Evolutionary conservation across 1,284 basidiomycete species (phyloP), one percentile per base, ranked within the genome.

Genomic region (Singerocomus inundabilis): DNA sequence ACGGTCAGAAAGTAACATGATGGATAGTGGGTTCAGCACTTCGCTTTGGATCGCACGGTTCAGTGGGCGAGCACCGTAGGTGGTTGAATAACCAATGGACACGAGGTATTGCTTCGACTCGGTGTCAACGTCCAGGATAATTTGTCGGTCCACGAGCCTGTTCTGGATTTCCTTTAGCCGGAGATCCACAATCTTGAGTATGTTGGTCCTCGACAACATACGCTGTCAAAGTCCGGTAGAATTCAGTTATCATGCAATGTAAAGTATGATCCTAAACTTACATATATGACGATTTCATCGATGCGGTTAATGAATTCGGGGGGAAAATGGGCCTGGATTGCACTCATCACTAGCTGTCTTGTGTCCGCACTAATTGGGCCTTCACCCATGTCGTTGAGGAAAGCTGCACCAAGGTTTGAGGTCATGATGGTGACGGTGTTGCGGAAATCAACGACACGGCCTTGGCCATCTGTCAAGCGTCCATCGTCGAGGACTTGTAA

Each of bases 401-500:
- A 88, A 18, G 75, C 74, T 3, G 86, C 86, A 39, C 92, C 92
- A 29, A 98, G 79, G 68, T 98, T 98, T 47, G 91, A 93, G 4
- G 94, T 98, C 78, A 97, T 87, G 68, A 95, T 91, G 64, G 98
- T 92, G 61, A 96, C 91, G 1, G 91, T 91, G 65, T 93, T 96
- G 56, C 84, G 75, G 75, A 93, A 89, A 68, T 83, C 79, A 35
- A 91, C 82, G 24, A 88, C 73, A 51, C 87, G 81, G 21, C 89
- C 89, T 68, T 91, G 88, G 9, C 88, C 86, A 59, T 98, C 95
- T 15, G 93, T 97, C 56, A 98, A 76, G 44, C 85, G 84, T n/a
- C 95, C 95, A 60, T 98, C 96, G 61, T 98, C 95, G 49, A 98
- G 81, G 31, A 98, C 90, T 71, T 98, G 95, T 15, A 98, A 75